Conservation (phyloP, 306 rosid species). For the Vicia villosa region DNA sequence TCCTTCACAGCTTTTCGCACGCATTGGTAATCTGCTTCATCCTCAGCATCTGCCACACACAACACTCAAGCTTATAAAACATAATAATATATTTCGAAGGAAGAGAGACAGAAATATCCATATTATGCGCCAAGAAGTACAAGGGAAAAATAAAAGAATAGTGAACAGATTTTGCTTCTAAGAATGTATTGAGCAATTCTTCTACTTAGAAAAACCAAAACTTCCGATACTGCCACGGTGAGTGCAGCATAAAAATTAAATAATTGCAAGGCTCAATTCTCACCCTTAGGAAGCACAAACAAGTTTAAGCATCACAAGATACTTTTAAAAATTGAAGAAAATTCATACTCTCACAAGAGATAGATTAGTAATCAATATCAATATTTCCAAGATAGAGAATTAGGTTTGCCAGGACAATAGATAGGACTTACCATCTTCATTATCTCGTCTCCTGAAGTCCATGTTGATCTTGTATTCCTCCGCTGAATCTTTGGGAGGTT, state of each 20-base stretch:
- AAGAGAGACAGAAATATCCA: constrained; percentile 16
- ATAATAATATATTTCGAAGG: constrained; percentile 15
- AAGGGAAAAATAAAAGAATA: no score
- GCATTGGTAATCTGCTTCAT: constrained; percentile 62
- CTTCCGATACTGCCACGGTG: constrained; percentile 13
- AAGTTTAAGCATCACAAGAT: constrained; percentile 9
- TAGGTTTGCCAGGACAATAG: constrained; percentile 16
- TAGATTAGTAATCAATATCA: neutral
- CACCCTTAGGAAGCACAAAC: neutral
- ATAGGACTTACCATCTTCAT: constrained; percentile 52
- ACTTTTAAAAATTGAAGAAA: constrained; percentile 20
- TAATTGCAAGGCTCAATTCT: neutral
- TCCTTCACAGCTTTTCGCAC: constrained; percentile 80
- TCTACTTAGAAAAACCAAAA: constrained; percentile 11
- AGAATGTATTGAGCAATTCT: constrained; percentile 20
- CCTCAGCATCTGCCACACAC: constrained; percentile 55
- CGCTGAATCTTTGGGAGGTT: constrained; percentile 52
- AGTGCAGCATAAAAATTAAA: constrained; percentile 28
- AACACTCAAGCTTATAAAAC: constrained; percentile 12
- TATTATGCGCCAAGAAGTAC: constrained; percentile 18
- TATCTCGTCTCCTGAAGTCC: constrained; percentile 38
- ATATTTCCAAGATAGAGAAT: constrained; percentile 28
- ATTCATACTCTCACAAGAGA: neutral
- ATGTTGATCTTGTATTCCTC: constrained; percentile 42
- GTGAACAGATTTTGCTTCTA: constrained; percentile 22